Base-by-base conservation (phyloP, 225 moss, liverwort and hornwort species). In the Pseudoscleropodium purum region DNA sequence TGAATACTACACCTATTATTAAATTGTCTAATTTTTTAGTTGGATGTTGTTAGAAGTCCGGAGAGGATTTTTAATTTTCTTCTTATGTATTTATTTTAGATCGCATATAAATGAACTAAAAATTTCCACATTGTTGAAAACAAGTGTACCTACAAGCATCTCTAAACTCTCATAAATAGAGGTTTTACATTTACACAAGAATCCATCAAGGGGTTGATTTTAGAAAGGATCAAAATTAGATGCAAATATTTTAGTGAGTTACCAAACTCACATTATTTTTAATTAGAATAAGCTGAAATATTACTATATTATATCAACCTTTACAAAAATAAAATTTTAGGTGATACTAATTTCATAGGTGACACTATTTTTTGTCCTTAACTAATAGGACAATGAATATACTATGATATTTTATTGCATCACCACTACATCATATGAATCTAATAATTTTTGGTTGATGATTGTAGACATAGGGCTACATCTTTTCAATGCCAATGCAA, bases 121-220 rank as follows among this genome's bases (percentile, higher is more conserved):
- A 36, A 36, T 23, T 21, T 36, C 23, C 0, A 21, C 0, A 14
- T 1, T 52, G 3, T 13, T 77, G 1, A 52, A 52, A 77, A 13
- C 14, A 14, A 0, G 0, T 8, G 2, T 34, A 13, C 0, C 1
- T 23, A 20, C 1, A 34, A 77, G 2, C 13, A 52, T 5, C 2
- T 0, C 0, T 23, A 23, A 36, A 0, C 0, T 14, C 1, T 77
- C 1, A 5, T 52, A 9, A 14, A 52, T 34, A 77, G 21, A 51
- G 0, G 2, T 49, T 49, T 13, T 51, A 13, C 2, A 52, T 36
- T 36, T 23, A 52, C 1, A 9, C 14, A 52, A 33, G 5, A 76
- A 23, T 36, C 0, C 52, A 9, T 19, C 2, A 18, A 52, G 5
- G 4, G 2, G 1, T 13, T 21, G 1, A 23, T 52, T 77, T 34